Conservation (phyloP, 2,329 filamentous ascomycete species). For the Mollisiaceae sp. region DNA sequence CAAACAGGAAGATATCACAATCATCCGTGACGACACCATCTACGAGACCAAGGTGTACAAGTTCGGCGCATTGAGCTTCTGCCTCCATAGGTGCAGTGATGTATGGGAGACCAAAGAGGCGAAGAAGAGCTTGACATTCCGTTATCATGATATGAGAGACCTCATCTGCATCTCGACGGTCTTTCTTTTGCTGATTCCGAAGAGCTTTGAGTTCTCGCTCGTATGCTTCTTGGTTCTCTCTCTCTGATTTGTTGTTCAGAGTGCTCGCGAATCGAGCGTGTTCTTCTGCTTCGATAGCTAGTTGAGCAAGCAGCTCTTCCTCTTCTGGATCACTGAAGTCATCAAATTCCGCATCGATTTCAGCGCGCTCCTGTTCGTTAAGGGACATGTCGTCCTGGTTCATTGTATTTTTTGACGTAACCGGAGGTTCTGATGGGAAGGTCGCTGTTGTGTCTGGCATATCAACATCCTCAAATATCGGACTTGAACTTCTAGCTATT, state of each 20-base stretch:
- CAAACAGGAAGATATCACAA: conserved; percentile 95
- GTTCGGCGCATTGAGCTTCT: conserved; percentile 94
- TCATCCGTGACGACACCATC: conserved; percentile 99
- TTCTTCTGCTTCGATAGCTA: conserved; percentile 90
- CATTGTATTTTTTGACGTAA: not conserved
- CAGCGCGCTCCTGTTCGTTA: conserved; percentile 29
- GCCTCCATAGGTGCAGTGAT: conserved; percentile 99
- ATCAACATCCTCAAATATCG: conserved; percentile 36
- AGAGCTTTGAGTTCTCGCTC: conserved; percentile 86
- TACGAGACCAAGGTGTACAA: conserved; percentile 84
- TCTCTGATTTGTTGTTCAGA: conserved; percentile 75
- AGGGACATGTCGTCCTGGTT: conserved; percentile 23
- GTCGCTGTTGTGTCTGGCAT: conserved; percentile 23
- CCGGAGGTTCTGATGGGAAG: conserved; percentile 11
- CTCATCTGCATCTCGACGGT: conserved; percentile 93
- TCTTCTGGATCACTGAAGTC: conserved; percentile 88
- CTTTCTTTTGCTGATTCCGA: conserved; percentile 93
- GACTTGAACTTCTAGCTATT: conserved; percentile 27
- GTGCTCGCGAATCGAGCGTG: conserved; percentile 91
- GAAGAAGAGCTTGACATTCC: conserved; percentile 90
- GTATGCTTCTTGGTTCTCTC: conserved; percentile 77
- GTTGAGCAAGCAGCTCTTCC: conserved; percentile 82
- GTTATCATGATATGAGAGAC: conserved; percentile 95
- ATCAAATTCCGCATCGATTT: conserved; percentile 52
- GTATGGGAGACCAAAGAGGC: conserved; percentile 92